Evolutionary conservation across 2,329 filamentous ascomycete genomes (phyloP).

Genomic region (Monilinia polystroma): DNA sequence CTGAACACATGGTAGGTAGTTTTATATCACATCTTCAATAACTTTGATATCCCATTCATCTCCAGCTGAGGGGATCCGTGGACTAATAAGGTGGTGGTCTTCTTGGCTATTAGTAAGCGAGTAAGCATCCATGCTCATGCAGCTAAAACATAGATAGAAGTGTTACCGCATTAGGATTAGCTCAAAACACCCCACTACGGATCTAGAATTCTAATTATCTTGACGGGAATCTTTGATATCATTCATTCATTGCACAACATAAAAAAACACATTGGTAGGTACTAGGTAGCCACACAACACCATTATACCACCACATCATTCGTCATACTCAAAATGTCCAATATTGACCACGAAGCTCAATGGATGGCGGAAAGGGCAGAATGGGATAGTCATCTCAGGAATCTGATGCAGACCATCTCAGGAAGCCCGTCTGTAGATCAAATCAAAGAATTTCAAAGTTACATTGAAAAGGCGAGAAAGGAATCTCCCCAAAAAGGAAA

Average conservation of each 20-base stretch:
- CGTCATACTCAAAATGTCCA: background rate
- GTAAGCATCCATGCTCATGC: too few species aligned
- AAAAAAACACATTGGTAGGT: too few species aligned
- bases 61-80: background rate
- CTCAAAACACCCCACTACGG: background rate
- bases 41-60: background rate
- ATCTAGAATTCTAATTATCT: background rate
- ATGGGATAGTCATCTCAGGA: background rate
- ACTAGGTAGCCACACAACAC: background rate
- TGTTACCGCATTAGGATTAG: background rate
- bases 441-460: background rate
- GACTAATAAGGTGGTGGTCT: too few species aligned
- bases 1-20: too few species aligned
- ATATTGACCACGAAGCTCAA: too few species aligned
- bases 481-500: background rate
- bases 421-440: background rate
- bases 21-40: too few species aligned
- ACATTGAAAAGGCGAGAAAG: background rate
- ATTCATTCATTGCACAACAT: background rate
- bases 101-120: too few species aligned
- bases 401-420: background rate
- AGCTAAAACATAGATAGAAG: background rate
- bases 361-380: background rate
- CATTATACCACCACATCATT: background rate
- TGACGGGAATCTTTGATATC: background rate